Base-by-base conservation (phyloP, 345 rosid genomes). In the Atalantia buxifolia region DNA sequence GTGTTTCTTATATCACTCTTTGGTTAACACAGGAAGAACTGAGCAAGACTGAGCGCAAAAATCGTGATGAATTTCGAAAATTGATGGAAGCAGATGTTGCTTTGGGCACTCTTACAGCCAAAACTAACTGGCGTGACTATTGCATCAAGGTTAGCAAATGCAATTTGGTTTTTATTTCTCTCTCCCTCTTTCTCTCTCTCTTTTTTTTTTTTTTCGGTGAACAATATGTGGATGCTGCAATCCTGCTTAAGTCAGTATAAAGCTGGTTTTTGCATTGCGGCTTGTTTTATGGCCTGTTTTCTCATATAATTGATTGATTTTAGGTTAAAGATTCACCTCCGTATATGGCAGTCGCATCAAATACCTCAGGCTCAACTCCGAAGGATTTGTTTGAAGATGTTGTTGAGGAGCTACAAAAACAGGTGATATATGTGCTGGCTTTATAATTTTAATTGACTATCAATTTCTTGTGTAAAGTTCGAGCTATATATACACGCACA, bases 381-480 rank as follows among this genome's bases (percentile, higher is more conserved):
- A 92, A 94, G 89, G 94, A 96, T 77, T 83, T 96, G 87, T 94
- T 92, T 84, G 98, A 90, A 80, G 99, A 96, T 81, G 92, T 90
- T 75, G 83, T 86, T 35, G 98, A 91, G 74, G 99, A 96, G 84
- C 90, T 94, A 67, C 82, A 86, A 81, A 92, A 88, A 85, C 94
- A 91, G 92, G 98, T 91, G 76, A 69, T 24, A 35, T 7, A 24
- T 21, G 1, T 59, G 25, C 14, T 62, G 30, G 68, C n/a, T 69
- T 59, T 65, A 9, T 69, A 38, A 25, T 71, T 53, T 50, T 6
- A 25, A 45, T 45, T 69, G 28, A 24, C 16, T 45, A 19, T 38
- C 14, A 35, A 36, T 36, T 12, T 57, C 35, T 59, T 50, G 53
- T 56, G 9, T 72, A 59, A 71, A 72, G 10, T 38, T 59, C 7